Evolutionary conservation across 768 basidiomycete species (phyloP).

Genomic region (Scleroderma citrinum): DNA sequence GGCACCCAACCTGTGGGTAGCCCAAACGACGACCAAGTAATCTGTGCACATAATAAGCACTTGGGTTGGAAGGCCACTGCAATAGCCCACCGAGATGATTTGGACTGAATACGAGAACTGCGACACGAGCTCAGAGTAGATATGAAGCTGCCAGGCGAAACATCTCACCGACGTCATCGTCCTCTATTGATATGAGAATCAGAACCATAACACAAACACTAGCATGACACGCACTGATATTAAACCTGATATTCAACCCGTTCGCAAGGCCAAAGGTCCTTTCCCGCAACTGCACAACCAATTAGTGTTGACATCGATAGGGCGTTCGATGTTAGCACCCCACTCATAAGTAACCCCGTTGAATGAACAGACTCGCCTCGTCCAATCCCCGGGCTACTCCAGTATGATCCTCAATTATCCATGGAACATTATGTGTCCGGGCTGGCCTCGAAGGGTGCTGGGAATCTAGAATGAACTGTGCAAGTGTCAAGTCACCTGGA

Average conservation of each 20-base stretch:
- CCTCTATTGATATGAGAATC: slow-evolving; percentile 20
- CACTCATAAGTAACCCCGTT: too few relatives aligned
- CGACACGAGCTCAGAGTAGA: slow-evolving; percentile 3
- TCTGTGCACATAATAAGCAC: slow-evolving; percentile 28
- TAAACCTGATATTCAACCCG: slow-evolving; percentile 28
- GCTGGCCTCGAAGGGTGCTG: slow-evolving; percentile 28
- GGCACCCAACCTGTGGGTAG: slow-evolving; percentile 50
- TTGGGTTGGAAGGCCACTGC: not conserved
- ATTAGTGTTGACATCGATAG: too few relatives aligned
- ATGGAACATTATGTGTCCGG: slow-evolving; percentile 23
- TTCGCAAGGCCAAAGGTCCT: slow-evolving; percentile 36
- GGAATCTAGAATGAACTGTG: slow-evolving; percentile 33
- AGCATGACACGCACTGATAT: slow-evolving; percentile 24
- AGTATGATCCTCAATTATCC: slow-evolving; percentile 39
- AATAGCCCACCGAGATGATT: slow-evolving; percentile 57
- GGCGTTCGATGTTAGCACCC: too few relatives aligned
- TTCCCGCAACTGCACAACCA: slow-evolving; percentile 26
- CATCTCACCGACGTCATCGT: slow-evolving; percentile 35
- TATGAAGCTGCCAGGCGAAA: not conserved
- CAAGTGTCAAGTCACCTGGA: slow-evolving; percentile 34
- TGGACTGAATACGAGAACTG: slow-evolving; percentile 60
- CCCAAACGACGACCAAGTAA: slow-evolving; percentile 52
- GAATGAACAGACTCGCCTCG: slow-evolving; percentile 27
- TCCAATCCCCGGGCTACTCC: slow-evolving; percentile 30
- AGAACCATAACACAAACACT: not conserved